A percentile compares a stretch with the other conserved stretches of the same genome.
Evolutionary conservation across 1,284 basidiomycete species (phyloP).

Genomic region (Exobasidium cylindrosporum): DNA sequence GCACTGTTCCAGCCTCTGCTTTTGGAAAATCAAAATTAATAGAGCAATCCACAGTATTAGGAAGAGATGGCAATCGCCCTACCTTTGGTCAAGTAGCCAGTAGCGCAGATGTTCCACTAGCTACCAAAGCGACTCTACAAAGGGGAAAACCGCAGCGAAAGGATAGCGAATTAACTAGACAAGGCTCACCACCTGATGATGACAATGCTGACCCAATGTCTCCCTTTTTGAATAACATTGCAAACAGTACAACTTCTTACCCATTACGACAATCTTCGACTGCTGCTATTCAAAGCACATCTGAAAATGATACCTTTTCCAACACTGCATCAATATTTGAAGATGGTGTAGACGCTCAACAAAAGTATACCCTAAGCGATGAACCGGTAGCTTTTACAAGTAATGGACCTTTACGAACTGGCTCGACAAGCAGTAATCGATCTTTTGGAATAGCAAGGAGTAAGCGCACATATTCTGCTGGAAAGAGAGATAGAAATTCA

Average conservation of each 20-base stretch:
- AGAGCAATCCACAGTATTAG: background rate
- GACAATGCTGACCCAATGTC: background rate
- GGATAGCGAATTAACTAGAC: background rate
- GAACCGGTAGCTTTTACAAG: background rate
- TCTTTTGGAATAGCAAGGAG: background rate
- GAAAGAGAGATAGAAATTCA: background rate
- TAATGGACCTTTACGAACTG: background rate
- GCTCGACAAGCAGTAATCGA: background rate
- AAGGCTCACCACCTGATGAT: background rate
- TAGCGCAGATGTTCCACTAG: constrained; percentile 14
- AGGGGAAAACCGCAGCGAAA: background rate
- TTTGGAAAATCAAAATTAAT: constrained; percentile 2
- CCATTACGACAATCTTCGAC: background rate
- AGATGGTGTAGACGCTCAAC: background rate
- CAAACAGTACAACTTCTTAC: background rate
- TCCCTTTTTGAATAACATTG: background rate
- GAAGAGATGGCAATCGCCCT: constrained; percentile 1
- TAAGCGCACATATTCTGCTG: background rate
- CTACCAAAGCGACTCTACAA: constrained; percentile 5
- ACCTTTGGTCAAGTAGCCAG: constrained; percentile 12
- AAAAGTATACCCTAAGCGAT: background rate
- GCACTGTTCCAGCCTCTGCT: constrained; percentile 12
- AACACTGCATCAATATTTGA: background rate
- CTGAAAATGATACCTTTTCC: background rate
- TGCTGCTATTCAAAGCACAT: background rate